These are phyloP conservation scores for Pseudoperonospora humuli DNA, from an alignment of 352 stramenopile genomes.

Conservation along the genomic window DNA sequence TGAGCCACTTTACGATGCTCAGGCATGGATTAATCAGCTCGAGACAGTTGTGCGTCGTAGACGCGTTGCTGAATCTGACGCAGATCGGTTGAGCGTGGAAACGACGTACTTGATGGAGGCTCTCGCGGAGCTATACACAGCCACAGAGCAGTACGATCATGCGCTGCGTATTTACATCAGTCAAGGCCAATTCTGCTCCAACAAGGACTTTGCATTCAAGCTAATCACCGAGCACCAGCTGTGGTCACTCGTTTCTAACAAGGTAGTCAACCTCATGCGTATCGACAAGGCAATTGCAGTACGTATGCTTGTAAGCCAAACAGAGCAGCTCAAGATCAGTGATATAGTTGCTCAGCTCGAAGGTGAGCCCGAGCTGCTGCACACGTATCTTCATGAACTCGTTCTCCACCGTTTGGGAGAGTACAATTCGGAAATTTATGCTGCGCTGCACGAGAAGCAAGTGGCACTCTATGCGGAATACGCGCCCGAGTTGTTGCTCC, in stretches of 20 bases:
- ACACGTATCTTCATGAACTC: slow-evolving; percentile 73
- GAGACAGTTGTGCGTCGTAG: slow-evolving; percentile 63
- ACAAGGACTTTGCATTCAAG: slow-evolving; percentile 83
- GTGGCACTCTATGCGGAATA: slow-evolving; percentile 72
- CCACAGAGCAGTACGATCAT: slow-evolving; percentile 76
- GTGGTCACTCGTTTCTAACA: slow-evolving; percentile 70
- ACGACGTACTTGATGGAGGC: slow-evolving; percentile 80
- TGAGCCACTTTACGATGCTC: slow-evolving; percentile 70
- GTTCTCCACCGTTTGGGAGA: slow-evolving; percentile 58
- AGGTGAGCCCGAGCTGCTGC: slow-evolving; percentile 44
- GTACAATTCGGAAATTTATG: slow-evolving; percentile 77
- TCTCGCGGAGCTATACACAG: slow-evolving; percentile 72
- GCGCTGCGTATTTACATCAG: slow-evolving; percentile 80
- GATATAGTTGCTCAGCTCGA: slow-evolving; percentile 75
- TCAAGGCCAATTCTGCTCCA: slow-evolving; percentile 75
- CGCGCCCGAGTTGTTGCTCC: slow-evolving; percentile 47
- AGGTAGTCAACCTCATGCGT: slow-evolving; percentile 68
- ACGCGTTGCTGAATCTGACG: slow-evolving; percentile 55
- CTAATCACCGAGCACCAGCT: slow-evolving; percentile 78
- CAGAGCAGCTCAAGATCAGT: slow-evolving; percentile 67
- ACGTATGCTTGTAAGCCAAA: slow-evolving; percentile 75
- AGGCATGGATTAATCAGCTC: slow-evolving; percentile 78
- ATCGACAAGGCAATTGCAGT: slow-evolving; percentile 65
- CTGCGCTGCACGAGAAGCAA: slow-evolving; percentile 63
- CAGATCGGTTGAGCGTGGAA: slow-evolving; percentile 58